Evolutionary conservation across 2,329 filamentous ascomycete genomes (phyloP).

Genomic region (Talaromyces sp.): DNA sequence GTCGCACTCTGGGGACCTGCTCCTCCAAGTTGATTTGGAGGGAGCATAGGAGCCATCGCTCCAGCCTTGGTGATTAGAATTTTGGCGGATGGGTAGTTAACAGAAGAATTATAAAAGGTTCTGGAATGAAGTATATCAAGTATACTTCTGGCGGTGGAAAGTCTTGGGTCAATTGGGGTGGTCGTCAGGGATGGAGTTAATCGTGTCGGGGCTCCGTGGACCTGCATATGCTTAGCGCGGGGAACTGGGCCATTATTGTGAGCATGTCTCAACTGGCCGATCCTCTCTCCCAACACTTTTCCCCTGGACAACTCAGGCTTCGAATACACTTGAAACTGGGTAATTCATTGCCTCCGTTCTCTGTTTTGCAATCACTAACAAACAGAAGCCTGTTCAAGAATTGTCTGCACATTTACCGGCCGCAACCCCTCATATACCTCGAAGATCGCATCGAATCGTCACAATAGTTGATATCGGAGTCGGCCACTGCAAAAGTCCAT

Average conservation of each 20-base stretch:
- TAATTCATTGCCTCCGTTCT: not conserved
- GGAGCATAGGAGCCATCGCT: slow-evolving; percentile 22
- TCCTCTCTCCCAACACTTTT: not conserved
- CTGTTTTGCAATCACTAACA: not conserved
- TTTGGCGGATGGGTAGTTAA: not conserved
- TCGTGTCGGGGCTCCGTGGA: not conserved
- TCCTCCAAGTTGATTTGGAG: slow-evolving; percentile 24
- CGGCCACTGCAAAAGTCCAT: not conserved
- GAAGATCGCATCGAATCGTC: not conserved
- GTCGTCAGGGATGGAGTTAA: not conserved
- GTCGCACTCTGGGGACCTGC: slow-evolving; percentile 46
- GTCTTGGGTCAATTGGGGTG: not conserved
- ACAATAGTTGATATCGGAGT: not conserved
- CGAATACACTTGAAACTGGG: not conserved
- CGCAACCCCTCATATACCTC: not conserved
- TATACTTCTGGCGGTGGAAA: not conserved
- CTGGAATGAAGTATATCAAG: not conserved
- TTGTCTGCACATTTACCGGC: not conserved
- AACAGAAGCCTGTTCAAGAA: not conserved
- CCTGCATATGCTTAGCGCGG: not conserved
- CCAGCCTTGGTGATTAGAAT: slow-evolving; percentile 2
- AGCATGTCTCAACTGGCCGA: not conserved
- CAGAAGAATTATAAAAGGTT: not conserved
- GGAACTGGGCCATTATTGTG: not conserved
- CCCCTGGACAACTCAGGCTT: not conserved